phyloP scores from a whole-genome alignment of 257 asterid genomes.

The Primulina eburnea region DNA sequence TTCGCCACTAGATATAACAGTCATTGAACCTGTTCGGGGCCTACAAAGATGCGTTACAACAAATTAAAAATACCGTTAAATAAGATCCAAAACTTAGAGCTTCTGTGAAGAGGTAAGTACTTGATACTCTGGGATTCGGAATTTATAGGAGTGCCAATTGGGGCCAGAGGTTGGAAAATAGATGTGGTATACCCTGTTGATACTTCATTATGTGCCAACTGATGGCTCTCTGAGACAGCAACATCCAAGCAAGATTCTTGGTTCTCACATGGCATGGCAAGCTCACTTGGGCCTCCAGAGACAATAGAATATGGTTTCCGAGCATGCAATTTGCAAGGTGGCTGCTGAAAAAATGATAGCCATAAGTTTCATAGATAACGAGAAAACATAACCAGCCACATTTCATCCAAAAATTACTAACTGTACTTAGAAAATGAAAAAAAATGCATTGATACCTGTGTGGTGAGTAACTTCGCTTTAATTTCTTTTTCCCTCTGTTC shows the following conservation, averaged over 20 bases:
- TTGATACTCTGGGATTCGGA: slow-evolving; percentile 47
- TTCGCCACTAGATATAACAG: slow-evolving; percentile 43
- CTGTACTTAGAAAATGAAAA: neutral
- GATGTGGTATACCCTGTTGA: slow-evolving; percentile 35
- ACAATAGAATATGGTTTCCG: slow-evolving; percentile 42
- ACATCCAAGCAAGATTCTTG: slow-evolving; percentile 40
- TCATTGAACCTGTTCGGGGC: slow-evolving; percentile 40
- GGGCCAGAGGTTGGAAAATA: slow-evolving; percentile 56
- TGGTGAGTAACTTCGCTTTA: slow-evolving; percentile 62
- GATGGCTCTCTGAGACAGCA: slow-evolving; percentile 45
- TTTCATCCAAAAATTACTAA: slow-evolving; percentile 14
- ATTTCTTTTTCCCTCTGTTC: slow-evolving; percentile 88
- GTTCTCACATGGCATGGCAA: slow-evolving; percentile 32
- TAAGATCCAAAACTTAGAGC: slow-evolving; percentile 9
- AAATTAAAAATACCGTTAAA: slow-evolving; percentile 20
- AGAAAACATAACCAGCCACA: slow-evolving; percentile 12
- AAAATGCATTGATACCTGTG: slow-evolving; percentile 48
- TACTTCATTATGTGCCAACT: slow-evolving; percentile 40
- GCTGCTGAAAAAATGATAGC: slow-evolving; percentile 37
- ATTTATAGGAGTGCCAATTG: slow-evolving; percentile 65
- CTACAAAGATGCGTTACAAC: slow-evolving; percentile 38
- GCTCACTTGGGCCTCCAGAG: slow-evolving; percentile 45
- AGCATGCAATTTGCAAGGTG: slow-evolving; percentile 48
- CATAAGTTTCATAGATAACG: slow-evolving; percentile 5
- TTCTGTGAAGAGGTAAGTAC: slow-evolving; percentile 36